Base-by-base conservation (phyloP, 2,329 filamentous ascomycete species). In the Colletotrichum eleusines region DNA sequence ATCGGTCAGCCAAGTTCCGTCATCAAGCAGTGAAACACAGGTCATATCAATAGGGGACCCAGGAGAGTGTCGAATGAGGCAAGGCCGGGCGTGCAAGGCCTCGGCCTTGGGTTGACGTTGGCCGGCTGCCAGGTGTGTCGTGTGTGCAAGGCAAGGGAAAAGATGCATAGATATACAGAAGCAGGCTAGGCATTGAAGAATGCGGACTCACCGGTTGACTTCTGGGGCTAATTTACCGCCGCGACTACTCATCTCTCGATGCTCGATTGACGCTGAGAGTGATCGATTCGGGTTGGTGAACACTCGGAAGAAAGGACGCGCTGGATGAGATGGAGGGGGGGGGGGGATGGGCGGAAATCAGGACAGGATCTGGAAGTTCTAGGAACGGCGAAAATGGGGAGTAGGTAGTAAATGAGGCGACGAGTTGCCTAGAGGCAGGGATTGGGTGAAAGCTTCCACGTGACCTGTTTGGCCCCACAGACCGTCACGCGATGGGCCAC, bases 171-270 rank as follows among this genome's bases (percentile, higher is more conserved):
- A 57, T 55, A 55, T 54, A 64, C 60, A 48, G 11, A 38, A 40
- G 69, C 63, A 55, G 55, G 55, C 16, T 57, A 44, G 48, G 55
- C 61, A 69, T 58, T 68, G 71, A 72, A 58, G 51, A 51, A 57
- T 50, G 63, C 58, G 57, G 68, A 87, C 92, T 81, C 86, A 97
- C 94, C 94, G 92, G 89, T 98, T 98, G 87, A 98, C 95, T 93
- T 99, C 96, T 85, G 96, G 95, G 87, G 95, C 95, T 89, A 98
- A 92, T 90, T 98, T 98, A 86, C 91, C 92, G 87, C 90, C 91
- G 87, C 94, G 92, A 94, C 91, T 97, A 94, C 92, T 97, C 94
- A 97, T 97, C 91, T 90, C 92, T 94, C 90, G 88, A 85, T 84
- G 82, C 79, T 74, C 64, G 66, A 57, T 69, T 66, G 60, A 61